Evolutionary conservation across 1,284 basidiomycete genomes (phyloP), one percentile per base, ranked within the genome.

Genomic region (Cryptococcus jaspeensis): DNA sequence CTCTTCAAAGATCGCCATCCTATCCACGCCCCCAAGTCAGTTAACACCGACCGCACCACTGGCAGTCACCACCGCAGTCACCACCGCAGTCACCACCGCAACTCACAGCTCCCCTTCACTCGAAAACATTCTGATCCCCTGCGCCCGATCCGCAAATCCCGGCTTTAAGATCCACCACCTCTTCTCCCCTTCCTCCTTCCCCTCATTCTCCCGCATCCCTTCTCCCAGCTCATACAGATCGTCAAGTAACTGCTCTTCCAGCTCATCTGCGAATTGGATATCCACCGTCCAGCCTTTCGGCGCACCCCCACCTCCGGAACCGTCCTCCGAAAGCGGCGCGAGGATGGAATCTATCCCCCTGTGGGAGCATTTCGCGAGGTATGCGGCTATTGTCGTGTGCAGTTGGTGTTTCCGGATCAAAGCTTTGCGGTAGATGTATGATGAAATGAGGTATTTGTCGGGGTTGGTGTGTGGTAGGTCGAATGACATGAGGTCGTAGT

Each of bases 351-450:
- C 20, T 1, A 60, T 53, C 11, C 63, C 62, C 1, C 76, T 60
- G 58, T 76, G 69, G 9, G 50, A 81, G 59, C 85, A 81, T 77
- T 97, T 96, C 45, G 82, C 84, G 52, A 87, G 70, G 74, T 90
- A 92, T 37, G 85, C 83, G 20, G 84, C 84, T 18, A 95, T 83
- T 45, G 86, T 87, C 38, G 85, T 83, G 23, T 93, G 87, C 2
- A 99, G 82, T 73, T 89, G 93, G 71, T 98, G 93, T 75, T 99
- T 99, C 55, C 96, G 84, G 64, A 98, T 99, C 44, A 99, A 82
- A 25, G 89, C 88, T 74, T 97, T 95, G 52, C 93, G 85, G 72
- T 96, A 93, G 15, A 86, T 87, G 71, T 95, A 96, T 45, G 87
- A 88, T 8, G 89, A 94, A 1, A 90, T 85, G 37, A 93, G 82